phyloP scores from a whole-genome alignment of 1,139 yeast species.

The Magnusiomyces tetraspermus region DNA sequence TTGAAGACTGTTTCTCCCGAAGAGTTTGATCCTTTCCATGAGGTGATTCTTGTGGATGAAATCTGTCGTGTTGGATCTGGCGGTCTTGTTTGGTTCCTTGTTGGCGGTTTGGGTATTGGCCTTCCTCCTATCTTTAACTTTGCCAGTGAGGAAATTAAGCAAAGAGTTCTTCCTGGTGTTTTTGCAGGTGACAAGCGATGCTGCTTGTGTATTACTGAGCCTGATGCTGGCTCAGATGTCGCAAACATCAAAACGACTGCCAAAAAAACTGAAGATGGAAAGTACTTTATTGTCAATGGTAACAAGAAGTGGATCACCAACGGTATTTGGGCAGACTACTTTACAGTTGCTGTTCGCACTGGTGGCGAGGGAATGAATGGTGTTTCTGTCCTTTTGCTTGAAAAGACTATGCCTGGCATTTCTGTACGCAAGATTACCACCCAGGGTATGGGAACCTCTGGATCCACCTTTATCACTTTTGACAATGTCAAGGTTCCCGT shows the following conservation, averaged over 20 bases:
- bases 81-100: constrained; percentile 34
- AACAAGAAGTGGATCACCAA: constrained; percentile 41
- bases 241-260: constrained; percentile 37
- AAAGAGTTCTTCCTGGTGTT: constrained; percentile 33
- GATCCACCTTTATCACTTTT: constrained; percentile 35
- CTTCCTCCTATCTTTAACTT: constrained; percentile 35
- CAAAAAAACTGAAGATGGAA: constrained; percentile 33
- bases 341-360: constrained; percentile 40
- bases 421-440: constrained; percentile 33
- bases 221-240: constrained; percentile 39
- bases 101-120: constrained; percentile 37
- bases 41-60: constrained; percentile 33
- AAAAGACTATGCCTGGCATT: constrained; percentile 35
- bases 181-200: constrained; percentile 35
- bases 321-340: constrained; percentile 37
- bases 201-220: constrained; percentile 38
- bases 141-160: constrained; percentile 28
- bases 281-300: constrained; percentile 37
- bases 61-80: constrained; percentile 36
- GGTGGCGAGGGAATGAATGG: constrained; percentile 37
- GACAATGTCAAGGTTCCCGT: constrained; percentile 41
- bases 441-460: constrained; percentile 37
- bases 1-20: constrained; percentile 32
- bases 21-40: constrained; percentile 34
- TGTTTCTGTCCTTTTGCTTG: constrained; percentile 35